Percentiles rank a stretch among this genome's conserved stretches.
These are phyloP conservation scores for Aspergillus piperis DNA, from an alignment of 2,329 filamentous ascomycete genomes.

Conservation along the genomic window DNA sequence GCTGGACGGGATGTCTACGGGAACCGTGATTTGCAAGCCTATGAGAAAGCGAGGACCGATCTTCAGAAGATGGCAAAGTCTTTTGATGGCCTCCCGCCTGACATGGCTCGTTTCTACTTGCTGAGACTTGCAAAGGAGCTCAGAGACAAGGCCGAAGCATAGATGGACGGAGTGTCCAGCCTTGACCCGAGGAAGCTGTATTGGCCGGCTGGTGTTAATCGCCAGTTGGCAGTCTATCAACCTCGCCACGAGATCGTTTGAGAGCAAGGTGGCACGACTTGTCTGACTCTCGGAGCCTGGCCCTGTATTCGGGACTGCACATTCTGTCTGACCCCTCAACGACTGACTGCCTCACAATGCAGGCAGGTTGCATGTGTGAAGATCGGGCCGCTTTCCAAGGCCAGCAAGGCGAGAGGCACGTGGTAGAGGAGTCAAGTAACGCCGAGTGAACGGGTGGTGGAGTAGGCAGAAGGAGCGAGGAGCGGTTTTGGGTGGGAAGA, in stretches of 20 bases:
- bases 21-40: slow-evolving; percentile 80
- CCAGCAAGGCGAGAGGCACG: not conserved
- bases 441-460: not conserved
- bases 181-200: not conserved
- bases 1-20: slow-evolving; percentile 81
- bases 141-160: slow-evolving; percentile 32
- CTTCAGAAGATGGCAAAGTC: slow-evolving; percentile 61
- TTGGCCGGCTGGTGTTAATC: not conserved
- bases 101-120: slow-evolving; percentile 74
- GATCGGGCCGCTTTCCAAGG: slow-evolving; percentile 1
- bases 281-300: not conserved
- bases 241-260: not conserved
- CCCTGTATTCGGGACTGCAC: not conserved
- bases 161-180: slow-evolving; percentile 8
- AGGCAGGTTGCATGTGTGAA: not conserved
- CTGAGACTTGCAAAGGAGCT: slow-evolving; percentile 71
- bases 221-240: not conserved
- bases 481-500: not conserved
- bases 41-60: slow-evolving; percentile 77
- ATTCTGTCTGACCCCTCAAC: not conserved
- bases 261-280: not conserved
- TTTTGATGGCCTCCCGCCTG: slow-evolving; percentile 58
- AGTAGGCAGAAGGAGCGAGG: not conserved
- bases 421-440: not conserved
- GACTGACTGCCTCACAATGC: not conserved